Base-by-base conservation (phyloP, 371 early-diverging fungal genomes). In the Rhizomucor miehei region DNA sequence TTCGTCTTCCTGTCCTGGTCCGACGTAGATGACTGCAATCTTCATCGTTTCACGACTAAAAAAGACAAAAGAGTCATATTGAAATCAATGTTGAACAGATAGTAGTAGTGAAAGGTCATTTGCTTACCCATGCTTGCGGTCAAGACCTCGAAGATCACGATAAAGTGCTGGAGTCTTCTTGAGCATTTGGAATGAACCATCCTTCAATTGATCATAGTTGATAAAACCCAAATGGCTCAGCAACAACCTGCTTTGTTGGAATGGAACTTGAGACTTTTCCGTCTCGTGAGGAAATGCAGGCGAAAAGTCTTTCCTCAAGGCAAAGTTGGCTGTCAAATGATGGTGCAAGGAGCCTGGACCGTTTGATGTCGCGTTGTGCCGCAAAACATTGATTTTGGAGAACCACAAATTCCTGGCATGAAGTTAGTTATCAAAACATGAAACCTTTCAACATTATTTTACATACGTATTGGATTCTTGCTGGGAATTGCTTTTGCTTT, bases 11-110 rank as follows among this genome's bases (percentile, higher is more conserved):
- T 96, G 95, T 1, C 91, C 94, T 14, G 83, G 81, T 0, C 83
- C 92, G n/a, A 98, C 95, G 69, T 97, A 98, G 3, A 96, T 63
- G 1, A 97, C 56, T 0, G 91, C 98, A 38, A 94, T 77, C 55
- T 98, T 97, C 66, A 94, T 84, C 0, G 85, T 86, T 64, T 96
- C 97, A 3, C 91, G 85, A 5, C 84, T 77, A 71, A 23, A 13
- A 59, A 17, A 4, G 6, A 59, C 34, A n/a, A n/a, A n/a, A n/a
- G n/a, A n/a, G n/a, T n/a, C n/a, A n/a, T n/a, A n/a, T n/a, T n/a
- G 44, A 20, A 37, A 25, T 13, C n/a, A n/a, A n/a, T n/a, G n/a
- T n/a, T n/a, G n/a, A n/a, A n/a, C n/a, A n/a, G n/a, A n/a, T n/a
- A n/a, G n/a, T n/a, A n/a, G n/a, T n/a, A 29, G 8, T 29, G 29